Evolutionary conservation across 2,329 filamentous ascomycete species (phyloP).

Genomic region (Venturia aucupariae): DNA sequence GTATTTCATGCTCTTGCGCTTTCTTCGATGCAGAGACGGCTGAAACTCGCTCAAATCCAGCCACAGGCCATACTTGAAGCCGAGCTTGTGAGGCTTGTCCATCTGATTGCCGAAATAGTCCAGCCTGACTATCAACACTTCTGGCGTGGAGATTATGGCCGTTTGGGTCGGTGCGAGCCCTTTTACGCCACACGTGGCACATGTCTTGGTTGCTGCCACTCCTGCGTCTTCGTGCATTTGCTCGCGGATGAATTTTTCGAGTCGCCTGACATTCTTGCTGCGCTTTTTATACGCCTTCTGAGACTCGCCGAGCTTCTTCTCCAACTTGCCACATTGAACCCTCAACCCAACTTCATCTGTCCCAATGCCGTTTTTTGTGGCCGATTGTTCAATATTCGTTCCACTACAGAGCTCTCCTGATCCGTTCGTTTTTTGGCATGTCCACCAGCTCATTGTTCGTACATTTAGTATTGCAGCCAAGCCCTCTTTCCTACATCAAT

Average conservation of each 20-base stretch:
- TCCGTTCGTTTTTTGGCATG: not conserved
- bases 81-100: not conserved
- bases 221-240: not conserved
- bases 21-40: not conserved
- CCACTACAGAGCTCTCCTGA: not conserved
- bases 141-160: constrained; percentile 1
- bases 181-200: not conserved
- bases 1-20: not conserved
- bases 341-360: not conserved
- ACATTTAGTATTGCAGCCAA: not conserved
- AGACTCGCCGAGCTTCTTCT: not conserved
- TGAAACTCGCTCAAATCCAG: constrained; percentile 2
- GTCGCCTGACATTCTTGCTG: not conserved
- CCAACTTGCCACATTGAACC: not conserved
- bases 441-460: not conserved
- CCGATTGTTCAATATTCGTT: not conserved
- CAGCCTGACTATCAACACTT: constrained; percentile 2
- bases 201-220: not conserved
- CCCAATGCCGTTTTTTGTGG: not conserved
- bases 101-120: not conserved
- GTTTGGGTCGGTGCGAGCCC: not conserved
- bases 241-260: not conserved
- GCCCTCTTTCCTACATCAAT: not conserved
- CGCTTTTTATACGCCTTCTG: not conserved
- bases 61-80: constrained; percentile 5